Evolutionary conservation across 106 monocot genomes (phyloP).

Genomic region (Dendrobium catenatum): DNA sequence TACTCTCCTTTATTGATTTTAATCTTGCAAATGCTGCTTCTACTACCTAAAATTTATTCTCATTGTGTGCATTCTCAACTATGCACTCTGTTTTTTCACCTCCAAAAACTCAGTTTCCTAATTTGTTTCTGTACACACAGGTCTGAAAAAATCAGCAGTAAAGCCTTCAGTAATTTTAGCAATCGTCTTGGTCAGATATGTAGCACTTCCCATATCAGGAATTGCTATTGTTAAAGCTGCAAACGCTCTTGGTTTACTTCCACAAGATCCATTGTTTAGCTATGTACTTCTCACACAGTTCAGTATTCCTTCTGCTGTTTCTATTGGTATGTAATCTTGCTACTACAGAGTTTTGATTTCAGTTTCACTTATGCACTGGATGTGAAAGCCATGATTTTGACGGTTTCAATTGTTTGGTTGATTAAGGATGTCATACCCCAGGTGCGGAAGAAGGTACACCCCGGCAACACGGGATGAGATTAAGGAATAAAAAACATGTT

Average conservation of each 20-base stretch:
- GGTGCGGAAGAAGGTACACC: too few relatives aligned
- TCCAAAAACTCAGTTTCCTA: not conserved
- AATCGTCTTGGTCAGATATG: constrained; percentile 29
- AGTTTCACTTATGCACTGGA: not conserved
- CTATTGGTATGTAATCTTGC: constrained; percentile 27
- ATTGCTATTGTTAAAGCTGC: constrained; percentile 44
- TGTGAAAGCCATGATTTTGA: not conserved
- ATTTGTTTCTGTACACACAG: constrained; percentile 5
- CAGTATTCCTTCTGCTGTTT: constrained; percentile 53
- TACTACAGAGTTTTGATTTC: not conserved
- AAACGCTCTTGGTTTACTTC: constrained; percentile 27
- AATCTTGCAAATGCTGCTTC: too few relatives aligned
- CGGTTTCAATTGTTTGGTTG: not conserved
- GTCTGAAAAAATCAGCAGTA: constrained; percentile 19
- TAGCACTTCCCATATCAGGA: constrained; percentile 37
- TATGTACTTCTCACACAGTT: constrained; percentile 57
- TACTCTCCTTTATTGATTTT: too few relatives aligned
- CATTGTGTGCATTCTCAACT: too few relatives aligned
- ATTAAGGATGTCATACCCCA: not conserved
- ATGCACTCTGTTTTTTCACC: too few relatives aligned
- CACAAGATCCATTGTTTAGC: constrained; percentile 40
- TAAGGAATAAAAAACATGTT: too few relatives aligned
- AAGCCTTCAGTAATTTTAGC: constrained; percentile 22
- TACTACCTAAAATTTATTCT: too few relatives aligned
- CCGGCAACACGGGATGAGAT: too few relatives aligned